phyloP scores from a whole-genome alignment of 1,284 basidiomycete genomes.

The Lignosus rhinocerotis region DNA sequence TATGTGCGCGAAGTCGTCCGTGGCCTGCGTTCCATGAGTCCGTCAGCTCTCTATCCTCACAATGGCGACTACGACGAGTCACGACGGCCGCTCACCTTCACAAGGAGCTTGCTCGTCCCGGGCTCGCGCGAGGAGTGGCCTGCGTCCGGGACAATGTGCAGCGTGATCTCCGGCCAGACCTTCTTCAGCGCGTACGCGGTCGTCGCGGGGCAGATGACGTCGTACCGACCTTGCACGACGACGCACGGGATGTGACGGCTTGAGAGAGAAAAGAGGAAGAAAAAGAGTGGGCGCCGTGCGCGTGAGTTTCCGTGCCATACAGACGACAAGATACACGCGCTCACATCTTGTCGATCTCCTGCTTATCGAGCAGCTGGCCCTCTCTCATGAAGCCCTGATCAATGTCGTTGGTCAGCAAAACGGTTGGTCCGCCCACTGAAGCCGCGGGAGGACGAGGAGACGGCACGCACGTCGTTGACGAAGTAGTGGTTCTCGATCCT shows the following conservation, averaged over 20 bases:
- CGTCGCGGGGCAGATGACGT: slow-evolving; percentile 78
- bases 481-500: slow-evolving; percentile 95
- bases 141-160: slow-evolving; percentile 86
- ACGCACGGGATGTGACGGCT: slow-evolving; percentile 85
- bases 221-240: slow-evolving; percentile 87
- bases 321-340: slow-evolving; percentile 23
- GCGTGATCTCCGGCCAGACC: slow-evolving; percentile 79
- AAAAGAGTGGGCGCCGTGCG: neutral
- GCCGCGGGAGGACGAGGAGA: neutral
- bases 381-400: slow-evolving; percentile 84
- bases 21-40: slow-evolving; percentile 23
- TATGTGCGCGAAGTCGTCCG: slow-evolving; percentile 31
- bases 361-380: slow-evolving; percentile 82
- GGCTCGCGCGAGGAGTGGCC: slow-evolving; percentile 87
- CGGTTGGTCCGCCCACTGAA: neutral
- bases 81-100: slow-evolving; percentile 54
- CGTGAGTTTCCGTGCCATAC: neutral
- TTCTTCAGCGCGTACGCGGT: slow-evolving; percentile 82
- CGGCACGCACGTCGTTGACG: slow-evolving; percentile 60
- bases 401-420: neutral
- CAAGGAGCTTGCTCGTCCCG: slow-evolving; percentile 72
- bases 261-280: slow-evolving; percentile 4
- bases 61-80: slow-evolving; percentile 10
- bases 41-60: neutral
- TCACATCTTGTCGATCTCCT: slow-evolving; percentile 90